Evolutionary conservation across 1,139 yeast genomes (phyloP), one percentile per base, ranked within the genome.

Genomic region (Saccharomycopsis hybrid): DNA sequence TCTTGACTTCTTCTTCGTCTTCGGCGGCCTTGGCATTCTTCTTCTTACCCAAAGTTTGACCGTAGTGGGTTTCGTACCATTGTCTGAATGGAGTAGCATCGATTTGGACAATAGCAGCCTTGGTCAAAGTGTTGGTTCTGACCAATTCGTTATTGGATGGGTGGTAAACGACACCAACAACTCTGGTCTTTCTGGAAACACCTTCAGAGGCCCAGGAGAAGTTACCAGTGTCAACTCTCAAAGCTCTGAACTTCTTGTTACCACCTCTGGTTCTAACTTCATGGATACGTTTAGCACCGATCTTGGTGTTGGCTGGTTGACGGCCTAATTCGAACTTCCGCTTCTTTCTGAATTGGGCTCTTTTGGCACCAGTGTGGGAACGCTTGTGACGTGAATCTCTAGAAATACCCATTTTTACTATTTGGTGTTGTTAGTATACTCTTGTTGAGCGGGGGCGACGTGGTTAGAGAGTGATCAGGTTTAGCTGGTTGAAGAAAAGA

Each of bases 351-450:
- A 84, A 88, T 78, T 88, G 96, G 77, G 98, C 97, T 79, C 97
- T 90, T 80, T 89, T 90, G 74, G 98, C 99, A 85, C 99, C 99
- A 73, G 99, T 90, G 76, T 95, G 96, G 69, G 97, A 79, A 79
- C 98, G 95, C 87, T 92, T 92, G 89, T 92, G 98, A 82, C 97
- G 96, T 76, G 98, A 90, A 82, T 92, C 98, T 85, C 99, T 94
- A 78, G 97, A 90, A 86, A 92, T 92, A 90, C 98, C 97, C 98
- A 92, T 92, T 67, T 68, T 77, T 35, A 41, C n/a, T 38, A 35
- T 25, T 11, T 13, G 27, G 41, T n/a, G 27, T 41, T 45, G 48
- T 46, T 49, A 45, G 46, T 49, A 44, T 13, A 30, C 27, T 42
- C n/a, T n/a, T n/a, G n/a, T n/a, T n/a, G n/a, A n/a, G n/a, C n/a